A percentile compares a stretch with the other conserved stretches of the same genome.
Conservation (phyloP, 305 asterid species). For the Nicotiana rustica region DNA sequence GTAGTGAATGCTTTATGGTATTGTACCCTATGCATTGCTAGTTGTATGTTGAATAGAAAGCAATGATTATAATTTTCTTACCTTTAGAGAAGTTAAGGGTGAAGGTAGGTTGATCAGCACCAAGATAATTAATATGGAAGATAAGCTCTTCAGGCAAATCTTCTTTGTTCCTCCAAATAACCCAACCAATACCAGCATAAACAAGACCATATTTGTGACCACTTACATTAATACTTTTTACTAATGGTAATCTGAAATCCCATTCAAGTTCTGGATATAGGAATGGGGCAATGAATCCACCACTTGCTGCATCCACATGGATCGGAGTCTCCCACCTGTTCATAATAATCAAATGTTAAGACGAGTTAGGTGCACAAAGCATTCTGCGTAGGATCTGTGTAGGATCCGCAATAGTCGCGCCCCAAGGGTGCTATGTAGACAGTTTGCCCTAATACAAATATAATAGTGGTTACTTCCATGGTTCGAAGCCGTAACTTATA, state of each 20-base stretch:
- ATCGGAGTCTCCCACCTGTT: conserved; percentile 47
- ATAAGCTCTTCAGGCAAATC: conserved; percentile 47
- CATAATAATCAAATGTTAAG: neutral
- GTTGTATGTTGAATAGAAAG: neutral
- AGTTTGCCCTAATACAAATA: too few relatives aligned
- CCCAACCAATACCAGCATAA: conserved; percentile 48
- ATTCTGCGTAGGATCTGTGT: too few relatives aligned
- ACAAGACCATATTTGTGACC: conserved; percentile 47
- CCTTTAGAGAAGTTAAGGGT: conserved; percentile 47
- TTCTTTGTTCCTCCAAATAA: conserved; percentile 45
- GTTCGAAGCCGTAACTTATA: too few relatives aligned
- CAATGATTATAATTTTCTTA: neutral
- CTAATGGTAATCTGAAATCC: conserved; percentile 45
- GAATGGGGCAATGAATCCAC: conserved; percentile 46
- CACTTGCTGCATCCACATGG: conserved; percentile 48
- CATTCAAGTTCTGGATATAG: conserved; percentile 42
- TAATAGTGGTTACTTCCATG: too few relatives aligned
- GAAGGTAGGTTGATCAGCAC: conserved; percentile 49
- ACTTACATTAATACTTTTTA: conserved; percentile 44
- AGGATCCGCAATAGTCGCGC: too few relatives aligned
- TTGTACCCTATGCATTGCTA: neutral
- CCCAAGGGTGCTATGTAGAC: too few relatives aligned
- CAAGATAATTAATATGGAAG: conserved; percentile 45
- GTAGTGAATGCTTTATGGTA: neutral
- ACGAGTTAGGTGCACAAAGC: too few relatives aligned